These are phyloP conservation scores for Exophiala viscosa DNA, from an alignment of 2,329 filamentous ascomycete species.

Conservation along the genomic window DNA sequence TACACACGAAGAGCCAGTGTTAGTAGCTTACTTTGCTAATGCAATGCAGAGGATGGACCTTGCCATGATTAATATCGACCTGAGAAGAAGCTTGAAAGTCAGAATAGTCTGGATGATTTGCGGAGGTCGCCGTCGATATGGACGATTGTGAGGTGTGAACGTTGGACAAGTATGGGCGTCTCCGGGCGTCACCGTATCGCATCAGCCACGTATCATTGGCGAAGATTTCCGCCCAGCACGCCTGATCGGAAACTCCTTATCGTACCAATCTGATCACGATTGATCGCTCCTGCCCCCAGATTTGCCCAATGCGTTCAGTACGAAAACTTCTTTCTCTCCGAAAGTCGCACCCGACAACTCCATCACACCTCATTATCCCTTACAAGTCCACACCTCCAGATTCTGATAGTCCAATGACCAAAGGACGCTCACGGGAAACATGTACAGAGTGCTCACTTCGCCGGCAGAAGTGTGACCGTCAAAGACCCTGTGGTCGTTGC, in stretches of 20 bases:
- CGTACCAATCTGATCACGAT: background rate
- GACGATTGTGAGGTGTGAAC: too few species aligned
- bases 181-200: too few species aligned
- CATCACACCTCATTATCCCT: too few species aligned
- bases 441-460: slow-evolving; percentile 22
- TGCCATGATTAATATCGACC: too few species aligned
- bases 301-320: background rate
- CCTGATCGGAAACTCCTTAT: background rate
- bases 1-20: too few species aligned
- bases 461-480: slow-evolving; percentile 34
- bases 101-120: too few species aligned
- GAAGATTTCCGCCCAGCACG: background rate
- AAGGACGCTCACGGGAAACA: slow-evolving; percentile 12
- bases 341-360: background rate
- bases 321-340: background rate
- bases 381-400: background rate
- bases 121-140: too few species aligned
- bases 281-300: background rate
- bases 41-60: too few species aligned
- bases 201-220: background rate
- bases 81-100: too few species aligned
- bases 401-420: background rate
- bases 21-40: too few species aligned
- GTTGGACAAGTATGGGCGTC: too few species aligned
- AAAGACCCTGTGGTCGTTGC: slow-evolving; percentile 38